Base-by-base conservation (phyloP, 169 alveolate species). In the Theileria annulata region DNA sequence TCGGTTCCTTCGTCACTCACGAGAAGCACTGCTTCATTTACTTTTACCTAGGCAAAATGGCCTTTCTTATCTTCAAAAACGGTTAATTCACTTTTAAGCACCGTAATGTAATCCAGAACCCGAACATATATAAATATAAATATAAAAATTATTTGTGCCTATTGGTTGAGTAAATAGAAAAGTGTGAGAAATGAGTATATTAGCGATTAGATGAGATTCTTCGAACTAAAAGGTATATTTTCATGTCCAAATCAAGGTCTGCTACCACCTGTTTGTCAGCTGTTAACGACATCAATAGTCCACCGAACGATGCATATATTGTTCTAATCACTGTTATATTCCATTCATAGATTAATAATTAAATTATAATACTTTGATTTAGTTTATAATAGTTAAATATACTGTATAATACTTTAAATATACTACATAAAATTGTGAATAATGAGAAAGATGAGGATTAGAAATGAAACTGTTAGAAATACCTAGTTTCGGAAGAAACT, bases 11-110 rank as follows among this genome's bases (percentile, higher is more conserved):
- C 91, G 99, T 98, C 31, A 98, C 99, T 47, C 99, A 98, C 91
- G 99, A 98, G 94, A 98, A 99, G 51, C 97, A 98, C 89, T 98
- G 98, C 92, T 98, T 98, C 95, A 98, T 98, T 91, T 98, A 98
- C 92, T 98, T 98, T 95, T 98, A 98, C 94, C 95, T 97, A 77
- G 99, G 99, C 25, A 98, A 97, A 92, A 98, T 96, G 48, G 99
- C 99, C 59, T 95, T 98, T 56, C 94, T 98, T 33, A 95, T 98
- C 76, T 98, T 98, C 93, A 98, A 97, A 83, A 93, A 98, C 70
- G 99, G 99, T 47, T 98, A 95, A 95, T 3, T 17, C 63, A 17
- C 13, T 3, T 35, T 35, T 35, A 5, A 35, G 10, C 63, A 54
- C 21, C 21, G 63, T 54, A 54, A 54, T 54, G 23, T 54, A 21